A percentile compares a stretch with the other conserved stretches of the same genome.
Conservation (phyloP, 257 asterid species). For the Hygrophila difformis region DNA sequence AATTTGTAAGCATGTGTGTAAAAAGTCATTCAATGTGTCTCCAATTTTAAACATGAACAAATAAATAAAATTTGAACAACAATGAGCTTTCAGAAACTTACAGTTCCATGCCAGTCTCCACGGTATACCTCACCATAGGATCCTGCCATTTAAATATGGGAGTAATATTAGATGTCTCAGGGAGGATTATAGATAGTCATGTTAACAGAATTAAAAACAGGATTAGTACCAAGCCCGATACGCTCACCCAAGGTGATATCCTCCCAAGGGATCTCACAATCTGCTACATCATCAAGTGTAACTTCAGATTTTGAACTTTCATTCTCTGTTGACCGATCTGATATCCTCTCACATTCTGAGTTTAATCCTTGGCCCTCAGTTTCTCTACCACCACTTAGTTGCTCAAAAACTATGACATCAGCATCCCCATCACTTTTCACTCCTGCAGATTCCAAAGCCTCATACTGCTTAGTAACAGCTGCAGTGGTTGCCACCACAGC, state of each 20-base stretch:
- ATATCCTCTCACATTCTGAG: slow-evolving; percentile 74
- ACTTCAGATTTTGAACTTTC: slow-evolving; percentile 73
- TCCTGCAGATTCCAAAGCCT: slow-evolving; percentile 37
- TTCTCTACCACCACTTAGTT: slow-evolving; percentile 42
- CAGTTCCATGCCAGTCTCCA: slow-evolving; percentile 99
- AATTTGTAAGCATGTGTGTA: no score
- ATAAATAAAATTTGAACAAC: slow-evolving; percentile 2
- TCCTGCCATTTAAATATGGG: slow-evolving; percentile 37
- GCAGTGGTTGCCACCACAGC: slow-evolving; percentile 86
- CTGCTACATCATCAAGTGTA: slow-evolving; percentile 87
- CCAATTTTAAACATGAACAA: no score
- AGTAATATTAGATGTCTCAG: slow-evolving; percentile 3
- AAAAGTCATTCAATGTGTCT: no score
- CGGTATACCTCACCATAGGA: slow-evolving; percentile 96
- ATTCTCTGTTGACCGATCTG: slow-evolving; percentile 70
- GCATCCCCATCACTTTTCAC: slow-evolving; percentile 48
- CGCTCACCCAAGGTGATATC: slow-evolving; percentile 97
- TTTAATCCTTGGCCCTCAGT: slow-evolving; percentile 37
- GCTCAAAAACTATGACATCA: slow-evolving; percentile 32
- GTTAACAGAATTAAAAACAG: slow-evolving; percentile 19
- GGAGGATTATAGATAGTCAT: slow-evolving; percentile 11
- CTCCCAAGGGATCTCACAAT: slow-evolving; percentile 92
- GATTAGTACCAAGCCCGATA: slow-evolving; percentile 88
- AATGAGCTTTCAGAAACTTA: slow-evolving; percentile 39
- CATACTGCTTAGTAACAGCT: slow-evolving; percentile 67